Percentiles rank a stretch among this genome's conserved stretches.
Evolutionary conservation across 805 yeast species (phyloP).

Genomic region (Diddensiella caesifluorescens): DNA sequence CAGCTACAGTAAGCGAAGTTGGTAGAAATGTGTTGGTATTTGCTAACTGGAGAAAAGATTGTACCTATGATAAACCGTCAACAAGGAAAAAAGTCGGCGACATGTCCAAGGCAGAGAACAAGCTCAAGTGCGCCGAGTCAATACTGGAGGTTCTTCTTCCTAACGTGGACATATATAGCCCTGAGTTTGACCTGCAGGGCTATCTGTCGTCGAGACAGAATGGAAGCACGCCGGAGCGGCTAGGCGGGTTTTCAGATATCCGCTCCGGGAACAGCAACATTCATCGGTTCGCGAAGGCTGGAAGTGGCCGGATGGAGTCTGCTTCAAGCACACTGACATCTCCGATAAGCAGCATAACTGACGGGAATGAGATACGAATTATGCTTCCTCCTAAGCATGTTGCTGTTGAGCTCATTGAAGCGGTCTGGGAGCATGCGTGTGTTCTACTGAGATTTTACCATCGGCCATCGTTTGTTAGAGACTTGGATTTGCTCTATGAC

Average conservation of each 20-base stretch:
- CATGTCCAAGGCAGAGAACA: constrained; percentile 33
- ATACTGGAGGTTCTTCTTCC: constrained; percentile 37
- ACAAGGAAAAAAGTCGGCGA: constrained; percentile 42
- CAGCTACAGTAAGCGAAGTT: constrained; percentile 44
- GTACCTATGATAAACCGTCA: constrained; percentile 79
- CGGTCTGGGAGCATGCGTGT: constrained; percentile 83
- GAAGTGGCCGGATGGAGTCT: neutral
- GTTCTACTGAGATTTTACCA: constrained; percentile 82
- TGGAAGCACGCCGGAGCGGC: constrained; percentile 10
- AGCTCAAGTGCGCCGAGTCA: constrained; percentile 33
- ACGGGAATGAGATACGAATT: constrained; percentile 47
- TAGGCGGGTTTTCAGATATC: constrained; percentile 4
- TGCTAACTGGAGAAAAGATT: constrained; percentile 32
- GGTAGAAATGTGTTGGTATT: neutral
- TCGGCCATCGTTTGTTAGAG: constrained; percentile 70
- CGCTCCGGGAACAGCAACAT: constrained; percentile 1
- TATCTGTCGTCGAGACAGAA: constrained; percentile 24
- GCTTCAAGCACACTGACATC: constrained; percentile 10
- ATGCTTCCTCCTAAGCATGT: constrained; percentile 70
- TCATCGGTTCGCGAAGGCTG: neutral
- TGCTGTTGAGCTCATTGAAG: constrained; percentile 64
- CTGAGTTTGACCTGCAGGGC: constrained; percentile 28
- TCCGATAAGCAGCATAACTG: constrained; percentile 12
- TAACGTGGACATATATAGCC: constrained; percentile 34
- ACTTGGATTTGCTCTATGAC: constrained; percentile 68